These are phyloP conservation scores for Thermoascus crustaceus DNA, from an alignment of 2,329 filamentous ascomycete genomes.

Conservation along the genomic window DNA sequence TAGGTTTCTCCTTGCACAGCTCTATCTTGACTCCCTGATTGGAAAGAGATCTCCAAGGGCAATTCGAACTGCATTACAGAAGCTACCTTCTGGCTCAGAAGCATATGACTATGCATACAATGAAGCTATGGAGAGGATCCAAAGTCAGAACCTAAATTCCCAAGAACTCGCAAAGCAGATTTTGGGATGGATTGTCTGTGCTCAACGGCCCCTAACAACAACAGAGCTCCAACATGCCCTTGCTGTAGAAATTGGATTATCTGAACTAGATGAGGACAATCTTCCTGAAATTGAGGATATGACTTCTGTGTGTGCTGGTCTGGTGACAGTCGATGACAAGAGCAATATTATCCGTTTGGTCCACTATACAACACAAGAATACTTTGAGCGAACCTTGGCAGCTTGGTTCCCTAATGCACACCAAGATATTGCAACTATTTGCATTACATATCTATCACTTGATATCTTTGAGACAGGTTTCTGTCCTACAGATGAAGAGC, in stretches of 20 bases:
- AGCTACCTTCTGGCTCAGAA: conserved; percentile 20
- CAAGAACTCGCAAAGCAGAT: conserved; percentile 30
- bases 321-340: conserved; percentile 14
- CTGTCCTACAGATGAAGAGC: conserved; percentile 9
- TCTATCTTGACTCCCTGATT: conserved; percentile 16
- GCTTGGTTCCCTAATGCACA: conserved; percentile 14
- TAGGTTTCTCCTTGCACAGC: conserved; percentile 21
- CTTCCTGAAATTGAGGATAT: conserved; percentile 7
- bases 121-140: conserved; percentile 36
- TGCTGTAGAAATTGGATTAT: conserved; percentile 17
- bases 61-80: conserved; percentile 24
- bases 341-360: conserved; percentile 18
- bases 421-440: conserved; percentile 15
- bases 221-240: conserved; percentile 38
- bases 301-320: conserved; percentile 15
- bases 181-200: conserved; percentile 36
- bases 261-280: conserved; percentile 18
- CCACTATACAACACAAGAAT: conserved; percentile 42
- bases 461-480: conserved; percentile 13
- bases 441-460: conserved; percentile 24
- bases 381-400: conserved; percentile 31
- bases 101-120: conserved; percentile 36
- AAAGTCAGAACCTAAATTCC: conserved; percentile 26
- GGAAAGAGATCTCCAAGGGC: conserved; percentile 17
- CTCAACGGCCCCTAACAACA: conserved; percentile 25